phyloP scores from a whole-genome alignment of 2,329 filamentous ascomycete species.

The Calonectria hongkongensis region DNA sequence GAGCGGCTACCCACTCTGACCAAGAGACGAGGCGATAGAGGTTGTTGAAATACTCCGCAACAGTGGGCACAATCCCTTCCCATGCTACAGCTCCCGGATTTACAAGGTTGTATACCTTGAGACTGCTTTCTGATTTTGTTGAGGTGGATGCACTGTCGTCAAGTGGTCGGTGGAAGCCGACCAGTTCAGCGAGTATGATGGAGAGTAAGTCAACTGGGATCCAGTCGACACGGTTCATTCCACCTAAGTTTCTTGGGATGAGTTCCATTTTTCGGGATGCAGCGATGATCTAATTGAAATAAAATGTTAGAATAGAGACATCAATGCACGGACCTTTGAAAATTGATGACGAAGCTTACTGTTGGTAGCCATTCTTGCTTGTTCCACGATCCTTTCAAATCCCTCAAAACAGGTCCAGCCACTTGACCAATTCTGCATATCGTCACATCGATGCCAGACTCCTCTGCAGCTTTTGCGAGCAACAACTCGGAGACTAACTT shows the following conservation, averaged over 20 bases:
- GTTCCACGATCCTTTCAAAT: conserved; percentile 7
- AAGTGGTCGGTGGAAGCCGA: background rate
- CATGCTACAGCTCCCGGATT: background rate
- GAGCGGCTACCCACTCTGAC: background rate
- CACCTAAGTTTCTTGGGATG: conserved; percentile 1
- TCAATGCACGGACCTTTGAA: background rate
- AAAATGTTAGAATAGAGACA: background rate
- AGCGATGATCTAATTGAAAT: conserved; percentile 7
- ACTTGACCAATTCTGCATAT: conserved; percentile 28
- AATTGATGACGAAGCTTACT: background rate
- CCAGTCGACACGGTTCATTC: conserved; percentile 27
- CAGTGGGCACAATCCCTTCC: conserved; percentile 1
- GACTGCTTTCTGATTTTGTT: background rate
- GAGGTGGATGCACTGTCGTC: background rate
- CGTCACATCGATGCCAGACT: background rate
- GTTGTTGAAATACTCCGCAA: background rate
- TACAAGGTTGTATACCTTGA: background rate
- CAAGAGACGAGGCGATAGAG: background rate
- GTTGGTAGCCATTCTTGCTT: conserved; percentile 26
- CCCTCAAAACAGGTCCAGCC: conserved; percentile 5
- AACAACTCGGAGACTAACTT: conserved; percentile 23
- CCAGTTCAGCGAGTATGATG: conserved; percentile 4
- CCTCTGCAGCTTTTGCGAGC: conserved; percentile 2
- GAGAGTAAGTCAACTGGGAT: conserved; percentile 27
- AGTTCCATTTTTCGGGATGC: background rate